Percentiles rank a stretch among this genome's conserved stretches.
Conservation (phyloP, 768 basidiomycete genomes). For the Pleurotus ostreatus region DNA sequence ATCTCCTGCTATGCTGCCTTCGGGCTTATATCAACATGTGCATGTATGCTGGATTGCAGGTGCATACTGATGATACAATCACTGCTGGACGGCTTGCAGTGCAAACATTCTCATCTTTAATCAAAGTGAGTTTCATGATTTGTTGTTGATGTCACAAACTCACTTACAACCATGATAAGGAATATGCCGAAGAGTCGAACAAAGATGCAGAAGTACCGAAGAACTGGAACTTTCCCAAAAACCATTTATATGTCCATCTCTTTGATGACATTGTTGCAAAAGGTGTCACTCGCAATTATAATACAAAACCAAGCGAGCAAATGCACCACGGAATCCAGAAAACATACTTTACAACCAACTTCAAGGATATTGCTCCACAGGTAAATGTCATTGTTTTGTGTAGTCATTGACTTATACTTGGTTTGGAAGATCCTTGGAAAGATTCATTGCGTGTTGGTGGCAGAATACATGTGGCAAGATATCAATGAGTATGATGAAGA, state of each 20-base stretch:
- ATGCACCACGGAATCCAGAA: slow-evolving; percentile 23
- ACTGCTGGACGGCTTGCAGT: slow-evolving; percentile 14
- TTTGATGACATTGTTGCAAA: slow-evolving; percentile 27
- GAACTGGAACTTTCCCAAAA: slow-evolving; percentile 32
- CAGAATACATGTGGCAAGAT: not conserved
- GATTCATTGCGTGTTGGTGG: not conserved
- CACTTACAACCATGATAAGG: not conserved
- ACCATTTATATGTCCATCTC: slow-evolving; percentile 27
- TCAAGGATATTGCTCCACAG: slow-evolving; percentile 27
- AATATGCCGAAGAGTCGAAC: not conserved
- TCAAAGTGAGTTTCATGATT: slow-evolving; percentile 13
- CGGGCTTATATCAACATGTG: slow-evolving; percentile 26
- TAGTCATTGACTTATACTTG: not conserved
- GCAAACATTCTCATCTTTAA: slow-evolving; percentile 9
- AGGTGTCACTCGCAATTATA: slow-evolving; percentile 26
- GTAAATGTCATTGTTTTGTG: slow-evolving; percentile 12
- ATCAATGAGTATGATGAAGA: not conserved
- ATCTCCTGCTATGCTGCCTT: slow-evolving; percentile 22
- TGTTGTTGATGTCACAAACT: not conserved
- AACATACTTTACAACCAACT: slow-evolving; percentile 26
- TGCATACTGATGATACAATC: slow-evolving; percentile 26
- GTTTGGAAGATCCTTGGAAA: not conserved
- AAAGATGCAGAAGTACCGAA: slow-evolving; percentile 1
- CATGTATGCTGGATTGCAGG: slow-evolving; percentile 22
- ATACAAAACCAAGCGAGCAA: slow-evolving; percentile 27